Percentiles rank a stretch among this genome's conserved stretches.
These are phyloP conservation scores for Skeletonema grethae DNA, from an alignment of 108 stramenopile genomes.

Conservation along the genomic window DNA sequence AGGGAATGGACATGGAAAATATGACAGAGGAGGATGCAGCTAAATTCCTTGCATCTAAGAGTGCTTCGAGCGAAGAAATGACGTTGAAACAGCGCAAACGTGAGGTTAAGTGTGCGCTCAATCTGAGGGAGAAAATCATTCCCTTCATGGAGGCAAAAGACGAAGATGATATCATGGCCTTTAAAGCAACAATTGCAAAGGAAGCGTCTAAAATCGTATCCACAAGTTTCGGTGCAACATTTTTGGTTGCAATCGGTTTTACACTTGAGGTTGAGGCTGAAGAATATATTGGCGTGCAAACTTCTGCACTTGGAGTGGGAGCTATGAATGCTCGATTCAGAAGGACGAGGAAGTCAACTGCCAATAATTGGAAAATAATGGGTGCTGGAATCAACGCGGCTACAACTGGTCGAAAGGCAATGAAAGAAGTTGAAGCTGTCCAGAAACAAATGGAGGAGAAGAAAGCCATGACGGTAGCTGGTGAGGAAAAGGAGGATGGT, in stretches of 20 bases:
- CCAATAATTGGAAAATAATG: slow-evolving; percentile 62
- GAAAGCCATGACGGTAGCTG: slow-evolving; percentile 12
- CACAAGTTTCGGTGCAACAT: slow-evolving; percentile 71
- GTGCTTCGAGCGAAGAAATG: slow-evolving; percentile 32
- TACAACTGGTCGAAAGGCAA: slow-evolving; percentile 65
- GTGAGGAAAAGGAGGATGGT: slow-evolving; percentile 6
- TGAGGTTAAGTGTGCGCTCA: slow-evolving; percentile 71
- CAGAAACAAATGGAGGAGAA: slow-evolving; percentile 57
- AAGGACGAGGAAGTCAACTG: slow-evolving; percentile 55
- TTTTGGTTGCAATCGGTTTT: slow-evolving; percentile 80
- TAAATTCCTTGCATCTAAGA: slow-evolving; percentile 30
- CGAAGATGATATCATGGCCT: slow-evolving; percentile 47
- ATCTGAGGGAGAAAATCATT: slow-evolving; percentile 65
- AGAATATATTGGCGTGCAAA: slow-evolving; percentile 77
- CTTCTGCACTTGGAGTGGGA: slow-evolving; percentile 68
- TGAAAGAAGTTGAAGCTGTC: slow-evolving; percentile 72
- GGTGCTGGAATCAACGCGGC: slow-evolving; percentile 80
- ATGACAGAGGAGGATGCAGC: slow-evolving; percentile 63
- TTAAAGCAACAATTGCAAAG: slow-evolving; percentile 36
- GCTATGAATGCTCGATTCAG: slow-evolving; percentile 57
- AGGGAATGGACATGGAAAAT: slow-evolving; percentile 45
- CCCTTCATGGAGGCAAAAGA: slow-evolving; percentile 63
- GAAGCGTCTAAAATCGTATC: slow-evolving; percentile 80
- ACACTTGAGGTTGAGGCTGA: slow-evolving; percentile 73
- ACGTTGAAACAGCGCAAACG: slow-evolving; percentile 74